phyloP scores from a whole-genome alignment of 768 basidiomycete species.

The Boletus rufocinnamomeus region DNA sequence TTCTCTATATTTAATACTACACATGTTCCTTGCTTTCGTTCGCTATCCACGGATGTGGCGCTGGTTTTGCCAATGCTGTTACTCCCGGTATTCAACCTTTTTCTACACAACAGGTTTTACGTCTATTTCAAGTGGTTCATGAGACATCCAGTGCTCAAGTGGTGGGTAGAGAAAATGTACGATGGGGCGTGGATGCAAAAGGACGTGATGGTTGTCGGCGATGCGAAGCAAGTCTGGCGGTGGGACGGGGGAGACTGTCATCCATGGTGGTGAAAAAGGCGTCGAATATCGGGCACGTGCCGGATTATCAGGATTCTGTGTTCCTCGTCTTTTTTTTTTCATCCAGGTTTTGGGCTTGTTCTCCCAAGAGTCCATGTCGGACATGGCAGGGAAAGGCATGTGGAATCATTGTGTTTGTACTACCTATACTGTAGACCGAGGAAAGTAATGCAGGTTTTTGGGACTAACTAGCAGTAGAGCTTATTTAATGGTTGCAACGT shows the following conservation, averaged over 20 bases:
- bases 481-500: no score
- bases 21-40: no score
- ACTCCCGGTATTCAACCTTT: neutral
- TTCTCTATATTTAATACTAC: no score
- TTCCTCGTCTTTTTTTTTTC: neutral
- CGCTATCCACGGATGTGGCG: neutral
- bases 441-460: neutral
- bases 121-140: constrained; percentile 40
- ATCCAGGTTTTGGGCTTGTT: neutral
- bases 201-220: constrained; percentile 40
- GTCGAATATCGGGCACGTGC: neutral
- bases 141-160: constrained; percentile 40
- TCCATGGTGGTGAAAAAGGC: constrained; percentile 5
- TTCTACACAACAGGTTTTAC: constrained; percentile 24
- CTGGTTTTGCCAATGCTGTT: neutral
- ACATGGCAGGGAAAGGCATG: neutral
- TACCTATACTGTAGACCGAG: neutral
- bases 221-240: constrained; percentile 18
- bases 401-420: neutral
- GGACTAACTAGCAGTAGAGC: neutral
- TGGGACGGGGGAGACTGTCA: constrained; percentile 32
- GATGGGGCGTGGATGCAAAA: constrained; percentile 42
- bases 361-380: neutral
- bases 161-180: constrained; percentile 43
- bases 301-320: neutral